Base-by-base conservation (phyloP, 106 monocot genomes). In the Iris macrosiphon region DNA sequence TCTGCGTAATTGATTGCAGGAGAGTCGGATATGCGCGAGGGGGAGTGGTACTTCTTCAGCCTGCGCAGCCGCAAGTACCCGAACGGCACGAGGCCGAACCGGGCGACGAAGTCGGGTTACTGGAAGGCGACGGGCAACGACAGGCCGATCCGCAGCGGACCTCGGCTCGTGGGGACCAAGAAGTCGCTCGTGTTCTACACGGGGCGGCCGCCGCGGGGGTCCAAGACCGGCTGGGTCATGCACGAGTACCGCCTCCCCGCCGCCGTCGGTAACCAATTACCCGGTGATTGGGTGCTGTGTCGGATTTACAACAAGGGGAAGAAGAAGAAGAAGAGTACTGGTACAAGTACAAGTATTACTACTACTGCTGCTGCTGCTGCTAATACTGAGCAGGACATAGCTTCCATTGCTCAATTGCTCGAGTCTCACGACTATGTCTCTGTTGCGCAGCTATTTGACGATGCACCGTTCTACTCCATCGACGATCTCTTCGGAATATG, bases 161-260 rank as follows among this genome's bases (percentile, higher is more conserved):
- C 59, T 7, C 27, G 22, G 29, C 25, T 8, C 14, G 70, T 79
- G 6, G 79, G 79, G 18, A 59, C 73, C 4, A 79, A 79, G 64
- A 79, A 79, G 50, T 51, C 79, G 0, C 73, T 79, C 10, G 79
- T 79, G 33, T 79, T 79, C 59, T 79, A 79, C 57, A 50, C 48
- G 31, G 79, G 79, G 4, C 33, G 73, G 0, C 79, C 79, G 1
- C 79, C 79, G 1, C 73, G 69, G 32, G 79, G 79, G 4, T 19
- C 5, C 38, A 56, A 56, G 56, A 56, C 56, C 6, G 56, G 40
- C 6, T 56, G 56, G 56, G 40, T 56, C 21, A 56, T 56, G 56
- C 56, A 56, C 39, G 56, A 56, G 39, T 56, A 56, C 17, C 56
- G 56, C 4, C 56, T 56, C 1, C 8, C 10, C n/a, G n/a, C n/a